phyloP scores from a whole-genome alignment of 2,329 filamentous ascomycete species.

The Alternaria atra region DNA sequence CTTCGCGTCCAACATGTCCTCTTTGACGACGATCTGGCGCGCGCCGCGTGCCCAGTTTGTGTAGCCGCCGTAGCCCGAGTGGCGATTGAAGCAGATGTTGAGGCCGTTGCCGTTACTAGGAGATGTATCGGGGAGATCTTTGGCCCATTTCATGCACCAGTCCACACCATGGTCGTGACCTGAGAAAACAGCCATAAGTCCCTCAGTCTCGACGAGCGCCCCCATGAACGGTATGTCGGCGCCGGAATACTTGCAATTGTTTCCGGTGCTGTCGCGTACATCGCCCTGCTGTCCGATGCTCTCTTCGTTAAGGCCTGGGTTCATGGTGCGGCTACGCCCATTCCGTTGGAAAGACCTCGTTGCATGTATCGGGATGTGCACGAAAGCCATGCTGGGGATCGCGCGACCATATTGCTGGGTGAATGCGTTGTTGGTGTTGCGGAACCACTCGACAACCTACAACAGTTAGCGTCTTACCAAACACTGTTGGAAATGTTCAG shows the following conservation, averaged over 20 bases:
- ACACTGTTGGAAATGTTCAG: neutral
- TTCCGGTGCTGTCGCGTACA: slow-evolving; percentile 21
- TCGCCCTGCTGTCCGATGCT: slow-evolving; percentile 35
- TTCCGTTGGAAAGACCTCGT: slow-evolving; percentile 53
- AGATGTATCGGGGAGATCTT: slow-evolving; percentile 39
- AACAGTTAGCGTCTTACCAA: slow-evolving; percentile 8
- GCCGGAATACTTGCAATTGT: slow-evolving; percentile 48
- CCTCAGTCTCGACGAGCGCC: slow-evolving; percentile 63
- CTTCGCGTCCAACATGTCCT: slow-evolving; percentile 51
- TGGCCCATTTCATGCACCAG: slow-evolving; percentile 54
- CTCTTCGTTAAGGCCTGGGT: slow-evolving; percentile 53
- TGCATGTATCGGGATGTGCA: slow-evolving; percentile 59
- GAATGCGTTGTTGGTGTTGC: slow-evolving; percentile 24
- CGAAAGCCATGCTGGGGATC: slow-evolving; percentile 63
- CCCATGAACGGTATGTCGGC: slow-evolving; percentile 71
- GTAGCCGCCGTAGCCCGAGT: slow-evolving; percentile 76
- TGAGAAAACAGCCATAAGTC: slow-evolving; percentile 61
- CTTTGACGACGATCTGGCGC: slow-evolving; percentile 63
- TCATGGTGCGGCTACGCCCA: slow-evolving; percentile 55
- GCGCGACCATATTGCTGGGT: slow-evolving; percentile 38
- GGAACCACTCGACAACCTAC: slow-evolving; percentile 43
- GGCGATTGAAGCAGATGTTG: slow-evolving; percentile 68
- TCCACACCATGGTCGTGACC: slow-evolving; percentile 69
- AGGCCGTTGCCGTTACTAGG: slow-evolving; percentile 55
- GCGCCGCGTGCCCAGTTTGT: slow-evolving; percentile 69